Evolutionary conservation across 352 stramenopile genomes (phyloP), one percentile per base, ranked within the genome.

Genomic region (Globisporangium parvum): DNA sequence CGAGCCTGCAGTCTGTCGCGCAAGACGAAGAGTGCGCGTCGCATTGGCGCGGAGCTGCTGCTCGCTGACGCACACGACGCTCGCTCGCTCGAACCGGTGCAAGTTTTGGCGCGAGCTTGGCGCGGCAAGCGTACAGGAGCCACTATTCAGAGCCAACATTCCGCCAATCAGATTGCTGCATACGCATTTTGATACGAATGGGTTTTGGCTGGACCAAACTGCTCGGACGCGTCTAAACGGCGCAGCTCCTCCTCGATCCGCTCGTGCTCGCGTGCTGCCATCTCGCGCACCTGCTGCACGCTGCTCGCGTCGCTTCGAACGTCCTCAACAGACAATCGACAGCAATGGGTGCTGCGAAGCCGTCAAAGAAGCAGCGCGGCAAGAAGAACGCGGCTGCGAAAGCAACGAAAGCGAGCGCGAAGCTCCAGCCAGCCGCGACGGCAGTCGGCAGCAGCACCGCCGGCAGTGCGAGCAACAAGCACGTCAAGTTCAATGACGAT

Each of bases 291-390:
- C 6, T n/a, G 18, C 39, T 21, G 20, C n/a, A 51, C 12, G 23
- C n/a, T n/a, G 18, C 18, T 18, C 31, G 23, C 21, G 12, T 11
- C 46, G 17, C 12, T 47, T 10, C 3, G 2, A 15, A 28, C 14
- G 14, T 52, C 15, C 20, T 17, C 52, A 31, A 10, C 31, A 35
- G 42, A 31, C 23, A 59, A 2, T 41, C 51, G 12, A n/a, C 10
- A 42, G 53, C 24, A 48, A 90, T 88, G 77, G 65, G 46, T 23
- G 63, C 67, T 26, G 56, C 65, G 9, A 91, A 87, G 60, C 77
- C 67, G 46, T 91, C 80, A 21, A 88, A 91, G 75, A 91, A 91
- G 69, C 77, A 88, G 64, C 77, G 80, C 46, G 76, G 76, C 57
- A 88, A 88, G 72, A 63, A 75, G 47, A 91, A 88, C 57, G 65